Evolutionary conservation across 352 stramenopile genomes (phyloP), one percentile per base, ranked within the genome.

Genomic region (Phytophthora niederhauseri): DNA sequence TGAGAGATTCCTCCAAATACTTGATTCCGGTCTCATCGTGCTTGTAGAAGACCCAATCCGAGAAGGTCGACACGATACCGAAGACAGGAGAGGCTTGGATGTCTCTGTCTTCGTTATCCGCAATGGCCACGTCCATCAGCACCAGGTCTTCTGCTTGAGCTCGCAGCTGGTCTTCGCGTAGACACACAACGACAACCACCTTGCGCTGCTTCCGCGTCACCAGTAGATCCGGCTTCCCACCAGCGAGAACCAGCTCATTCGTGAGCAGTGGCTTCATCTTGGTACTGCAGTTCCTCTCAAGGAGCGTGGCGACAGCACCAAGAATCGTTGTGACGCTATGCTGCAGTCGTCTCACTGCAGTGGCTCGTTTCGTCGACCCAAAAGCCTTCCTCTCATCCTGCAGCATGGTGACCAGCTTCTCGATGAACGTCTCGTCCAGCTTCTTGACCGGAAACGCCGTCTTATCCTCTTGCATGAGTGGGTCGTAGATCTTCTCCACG

Each of bases 251-350:
- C 46, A 64, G 15, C n/a, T 46, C 57, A 36, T 64, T 31, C 3
- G 19, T 20, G 20, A 53, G 41, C 26, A 17, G 7, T 12, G 56
- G 28, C 30, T 54, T 28, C 56, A 63, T 63, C 22, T 55, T 54
- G 24, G 38, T 54, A 30, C 8, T 12, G 11, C 48, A 48, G 12
- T 30, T 59, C 9, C 11, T 31, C 9, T 59, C 31, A 17, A 34
- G 41, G n/a, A 59, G 31, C 12, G 53, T 59, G 53, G 19, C 53
- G n/a, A 48, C 53, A 59, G 31, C 53, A 59, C 53, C 53, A 36
- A 59, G 26, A 28, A 48, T 59, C 19, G 19, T 45, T 31, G n/a
- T 22, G 24, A 59, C 12, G 30, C 54, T 60, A 6, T 49, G 51
- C 28, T 57, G 51, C 51, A 57, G 17, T 8, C 51, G 24, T 49